Evolutionary conservation across 208 protist genomes (phyloP).

Genomic region (Naegleria lovaniensis): DNA sequence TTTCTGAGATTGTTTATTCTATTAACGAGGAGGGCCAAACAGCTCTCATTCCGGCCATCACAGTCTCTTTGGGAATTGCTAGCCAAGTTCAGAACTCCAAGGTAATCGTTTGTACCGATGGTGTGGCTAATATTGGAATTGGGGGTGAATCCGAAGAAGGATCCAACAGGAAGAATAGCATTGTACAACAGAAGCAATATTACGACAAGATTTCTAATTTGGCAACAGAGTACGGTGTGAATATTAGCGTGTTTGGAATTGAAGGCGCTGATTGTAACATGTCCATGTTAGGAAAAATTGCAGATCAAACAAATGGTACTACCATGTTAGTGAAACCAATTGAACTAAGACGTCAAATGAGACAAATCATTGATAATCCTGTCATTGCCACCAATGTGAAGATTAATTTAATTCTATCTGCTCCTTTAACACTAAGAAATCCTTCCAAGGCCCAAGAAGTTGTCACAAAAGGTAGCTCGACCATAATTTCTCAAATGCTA

Average conservation of each 20-base stretch:
- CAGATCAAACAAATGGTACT: background rate
- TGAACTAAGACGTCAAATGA: background rate
- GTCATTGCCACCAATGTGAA: background rate
- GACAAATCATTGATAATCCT: constrained; percentile 15
- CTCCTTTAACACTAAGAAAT: background rate
- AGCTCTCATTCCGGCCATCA: background rate
- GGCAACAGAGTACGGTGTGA: background rate
- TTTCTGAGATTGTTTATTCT: background rate
- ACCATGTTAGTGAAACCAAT: background rate
- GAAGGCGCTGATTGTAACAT: background rate
- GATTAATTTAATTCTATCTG: background rate
- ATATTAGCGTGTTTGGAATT: background rate
- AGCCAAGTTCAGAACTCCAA: background rate
- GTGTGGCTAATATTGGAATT: background rate
- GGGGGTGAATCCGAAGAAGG: background rate
- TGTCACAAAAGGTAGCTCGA: background rate
- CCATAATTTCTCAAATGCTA: background rate
- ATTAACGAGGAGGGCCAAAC: background rate
- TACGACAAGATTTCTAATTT: background rate
- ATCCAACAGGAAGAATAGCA: background rate
- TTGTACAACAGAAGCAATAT: background rate
- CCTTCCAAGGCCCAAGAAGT: background rate
- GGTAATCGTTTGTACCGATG: background rate
- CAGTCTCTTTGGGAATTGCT: background rate
- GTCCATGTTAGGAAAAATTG: background rate